Base-by-base conservation (phyloP, 495 filamentous ascomycete genomes). In the Penicillium egyptiacum region DNA sequence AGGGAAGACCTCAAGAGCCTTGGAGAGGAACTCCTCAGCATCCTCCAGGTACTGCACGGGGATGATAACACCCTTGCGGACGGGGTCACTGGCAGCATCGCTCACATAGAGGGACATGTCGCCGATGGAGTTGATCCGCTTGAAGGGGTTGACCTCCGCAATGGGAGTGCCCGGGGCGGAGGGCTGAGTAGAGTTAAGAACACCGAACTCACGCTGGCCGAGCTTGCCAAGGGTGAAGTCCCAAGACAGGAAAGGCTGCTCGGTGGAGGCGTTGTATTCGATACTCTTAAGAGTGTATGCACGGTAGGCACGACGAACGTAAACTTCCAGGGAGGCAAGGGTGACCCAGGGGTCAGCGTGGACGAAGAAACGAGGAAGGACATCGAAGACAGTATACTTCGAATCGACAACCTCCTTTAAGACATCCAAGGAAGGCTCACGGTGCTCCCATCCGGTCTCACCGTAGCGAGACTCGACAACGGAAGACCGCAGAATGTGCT, bases 331-430 rank as follows among this genome's bases (percentile, higher is more conserved):
- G 42, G 95, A 90, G 49, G 94, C 94, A 54, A 96, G 77, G 1
- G 92, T 91, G 40, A 98, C 94, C 92, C 92, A 98, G 12, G 89
- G 88, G 68, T 98, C 94, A 50, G 88, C 81, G 70, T 98, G 90
- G 41, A 86, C 88, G 65, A 98, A 98, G 83, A 98, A 98, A 40
- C 86, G 84, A 9, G 93, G 88, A 54, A 98, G 73, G 6, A 98
- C 94, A 71, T 98, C 94, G 66, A 96, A 97, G 56, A 98, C 92
- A 43, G 92, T 98, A 75, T 91, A 97, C 77, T 94, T 94, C 33
- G 94, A 98, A 75, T 98, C 94, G 45, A 98, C 90, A 43, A 98
- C 94, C 70, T 98, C 94, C 77, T 96, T 94, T 71, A 98, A 84
- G 64, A 92, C 79, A 41, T 91, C 85, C 48, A 92, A 75, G 68